Base-by-base conservation (phyloP, 1,139 yeast species). In the Arxiozyma heterogenica region DNA sequence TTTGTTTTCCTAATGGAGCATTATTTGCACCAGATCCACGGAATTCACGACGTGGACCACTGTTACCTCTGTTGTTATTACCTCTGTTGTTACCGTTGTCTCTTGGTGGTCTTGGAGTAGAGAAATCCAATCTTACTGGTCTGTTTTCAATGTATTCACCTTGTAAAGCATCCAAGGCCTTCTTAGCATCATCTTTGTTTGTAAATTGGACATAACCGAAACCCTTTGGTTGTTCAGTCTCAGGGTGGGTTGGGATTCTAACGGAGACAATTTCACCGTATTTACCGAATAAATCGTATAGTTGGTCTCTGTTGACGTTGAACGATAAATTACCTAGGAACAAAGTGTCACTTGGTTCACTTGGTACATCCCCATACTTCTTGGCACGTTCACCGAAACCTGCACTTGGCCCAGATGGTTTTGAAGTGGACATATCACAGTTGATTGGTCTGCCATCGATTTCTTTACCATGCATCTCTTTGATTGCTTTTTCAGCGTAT, bases 221-320 rank as follows among this genome's bases (percentile, higher is more conserved):
- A 63, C 98, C 98, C 82, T 93, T 93, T 73, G 96, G 95, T 76
- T 91, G 97, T 73, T 90, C 95, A 62, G 98, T 90, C 74, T 91
- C 98, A 69, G 96, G 98, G 76, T 91, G 95, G 51, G 98, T 91
- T 73, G 98, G 98, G 65, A 93, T 78, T 78, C 98, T 84, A 66
- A 91, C 91, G 58, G 95, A 86, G 56, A 89, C 75, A 58, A 93
- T 87, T 61, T 78, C 79, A 71, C 97, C 98, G 73, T 80, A 79
- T 67, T 80, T 81, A 63, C 86, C 82, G 68, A 93, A 93, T 49
- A 82, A 71, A 64, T 80, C 81, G 73, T 79, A 84, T 63, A 93
- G 77, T 59, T 74, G 76, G 71, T 90, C 96, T 75, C 90, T 84
- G 72, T 82, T 80, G 61, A 89, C 87, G 66, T 86, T 81, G 83